A percentile compares a stretch with the other conserved stretches of the same genome.
These are phyloP conservation scores for Xanthoconium stramineum DNA, from an alignment of 768 basidiomycete genomes.

Conservation along the genomic window DNA sequence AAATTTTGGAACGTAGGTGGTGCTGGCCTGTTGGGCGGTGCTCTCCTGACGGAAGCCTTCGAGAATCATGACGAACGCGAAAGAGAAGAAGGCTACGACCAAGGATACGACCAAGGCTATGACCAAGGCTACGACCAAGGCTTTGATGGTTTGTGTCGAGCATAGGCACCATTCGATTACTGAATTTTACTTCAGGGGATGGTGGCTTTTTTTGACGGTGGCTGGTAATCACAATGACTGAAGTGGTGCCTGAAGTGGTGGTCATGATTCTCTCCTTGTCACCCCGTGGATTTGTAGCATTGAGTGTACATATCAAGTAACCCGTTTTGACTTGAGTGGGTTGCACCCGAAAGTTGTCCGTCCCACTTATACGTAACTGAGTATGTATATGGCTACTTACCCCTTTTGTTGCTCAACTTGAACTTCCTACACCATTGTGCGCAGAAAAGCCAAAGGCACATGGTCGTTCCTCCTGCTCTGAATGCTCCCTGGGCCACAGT, in stretches of 20 bases:
- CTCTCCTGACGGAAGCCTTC: constrained; percentile 48
- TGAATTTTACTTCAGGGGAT: constrained; percentile 24
- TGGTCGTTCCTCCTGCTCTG: too few relatives aligned
- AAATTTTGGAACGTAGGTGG: constrained; percentile 38
- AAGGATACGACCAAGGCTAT: constrained; percentile 12
- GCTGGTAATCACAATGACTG: neutral
- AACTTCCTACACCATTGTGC: too few relatives aligned
- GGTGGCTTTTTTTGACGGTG: neutral
- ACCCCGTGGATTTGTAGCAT: constrained; percentile 17
- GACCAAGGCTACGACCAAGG: too few relatives aligned
- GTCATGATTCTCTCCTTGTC: neutral
- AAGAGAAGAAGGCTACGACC: constrained; percentile 32
- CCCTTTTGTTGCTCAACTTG: too few relatives aligned
- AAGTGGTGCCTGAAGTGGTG: neutral
- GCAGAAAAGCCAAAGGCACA: too few relatives aligned
- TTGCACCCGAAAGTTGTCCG: too few relatives aligned
- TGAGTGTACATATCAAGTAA: constrained; percentile 3
- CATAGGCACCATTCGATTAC: constrained; percentile 3
- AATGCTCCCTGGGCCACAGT: too few relatives aligned
- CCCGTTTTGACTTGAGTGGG: neutral
- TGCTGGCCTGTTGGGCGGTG: constrained; percentile 65
- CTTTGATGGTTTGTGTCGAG: constrained; percentile 24
- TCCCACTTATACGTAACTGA: too few relatives aligned
- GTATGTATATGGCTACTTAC: too few relatives aligned
- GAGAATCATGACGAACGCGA: constrained; percentile 40